These are phyloP conservation scores for Cardiospermum halicacabum DNA, from an alignment of 345 rosid genomes.

Conservation along the genomic window DNA sequence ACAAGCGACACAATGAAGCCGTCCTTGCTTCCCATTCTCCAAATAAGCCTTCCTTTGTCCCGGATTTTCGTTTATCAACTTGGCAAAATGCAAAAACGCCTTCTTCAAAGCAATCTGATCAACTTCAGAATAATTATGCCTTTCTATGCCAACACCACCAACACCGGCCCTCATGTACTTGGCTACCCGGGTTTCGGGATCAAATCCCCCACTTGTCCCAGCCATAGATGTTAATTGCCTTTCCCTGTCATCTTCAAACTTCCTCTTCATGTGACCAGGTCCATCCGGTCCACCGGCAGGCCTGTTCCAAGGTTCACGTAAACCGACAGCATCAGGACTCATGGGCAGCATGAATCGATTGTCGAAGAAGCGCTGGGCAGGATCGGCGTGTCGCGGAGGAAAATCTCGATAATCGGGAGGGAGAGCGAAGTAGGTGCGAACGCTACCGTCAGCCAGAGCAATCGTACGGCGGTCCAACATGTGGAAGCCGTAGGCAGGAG, in stretches of 20 bases:
- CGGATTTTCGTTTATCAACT: constrained; percentile 58
- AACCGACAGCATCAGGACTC: constrained; percentile 35
- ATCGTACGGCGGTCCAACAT: constrained; percentile 92
- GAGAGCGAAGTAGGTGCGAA: constrained; percentile 90
- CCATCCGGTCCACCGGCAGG: constrained; percentile 29
- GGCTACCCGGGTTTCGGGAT: constrained; percentile 46
- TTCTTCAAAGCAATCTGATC: constrained; percentile 60
- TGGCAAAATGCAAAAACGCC: constrained; percentile 63
- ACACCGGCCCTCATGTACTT: constrained; percentile 44
- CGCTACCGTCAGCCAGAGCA: constrained; percentile 80
- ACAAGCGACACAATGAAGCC: constrained; percentile 76
- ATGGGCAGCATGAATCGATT: constrained; percentile 24
- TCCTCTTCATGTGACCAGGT: constrained; percentile 49
- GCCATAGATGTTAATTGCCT: constrained; percentile 36
- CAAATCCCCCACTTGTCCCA: constrained; percentile 38
- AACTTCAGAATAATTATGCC: constrained; percentile 40
- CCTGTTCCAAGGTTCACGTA: constrained; percentile 42
- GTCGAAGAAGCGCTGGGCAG: constrained; percentile 25
- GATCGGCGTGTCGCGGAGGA: constrained; percentile 28
- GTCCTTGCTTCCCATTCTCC: constrained; percentile 77
- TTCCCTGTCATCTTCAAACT: constrained; percentile 43
- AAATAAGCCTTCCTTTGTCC: constrained; percentile 58
- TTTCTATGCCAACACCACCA: constrained; percentile 23
- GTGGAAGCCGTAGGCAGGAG: constrained; percentile 83
- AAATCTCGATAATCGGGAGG: constrained; percentile 87